These are phyloP conservation scores for Melastoma malabathricum DNA, from an alignment of 345 rosid species.

Conservation along the genomic window DNA sequence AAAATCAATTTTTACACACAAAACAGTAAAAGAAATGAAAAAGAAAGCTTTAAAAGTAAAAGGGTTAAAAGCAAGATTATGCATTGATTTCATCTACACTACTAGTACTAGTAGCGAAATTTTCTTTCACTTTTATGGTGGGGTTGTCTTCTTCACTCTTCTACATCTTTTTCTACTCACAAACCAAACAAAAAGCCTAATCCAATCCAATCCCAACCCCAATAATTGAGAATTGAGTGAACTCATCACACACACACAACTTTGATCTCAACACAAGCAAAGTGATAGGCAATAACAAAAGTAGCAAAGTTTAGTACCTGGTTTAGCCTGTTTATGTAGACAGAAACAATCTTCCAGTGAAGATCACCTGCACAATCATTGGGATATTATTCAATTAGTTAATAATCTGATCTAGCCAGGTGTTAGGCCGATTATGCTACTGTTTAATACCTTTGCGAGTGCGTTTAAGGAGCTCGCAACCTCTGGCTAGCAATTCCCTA, in stretches of 20 bases:
- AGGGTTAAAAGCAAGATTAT: constrained; percentile 2
- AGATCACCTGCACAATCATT: constrained; percentile 60
- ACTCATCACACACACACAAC: neutral
- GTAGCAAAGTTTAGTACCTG: constrained; percentile 35
- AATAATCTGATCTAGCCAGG: too few species aligned
- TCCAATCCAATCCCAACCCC: constrained; percentile 22
- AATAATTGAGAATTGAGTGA: constrained; percentile 21
- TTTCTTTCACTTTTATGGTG: constrained; percentile 18
- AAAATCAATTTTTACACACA: neutral
- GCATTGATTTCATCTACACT: constrained; percentile 21
- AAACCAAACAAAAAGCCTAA: constrained; percentile 9
- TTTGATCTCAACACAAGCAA: too few species aligned
- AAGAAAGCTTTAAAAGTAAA: neutral
- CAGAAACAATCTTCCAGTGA: constrained; percentile 89
- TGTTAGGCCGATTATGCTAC: too few species aligned
- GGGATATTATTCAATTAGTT: neutral
- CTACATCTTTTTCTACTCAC: constrained; percentile 15
- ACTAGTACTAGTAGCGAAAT: neutral
- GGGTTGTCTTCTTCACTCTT: constrained; percentile 7
- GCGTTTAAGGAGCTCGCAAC: constrained; percentile 87
- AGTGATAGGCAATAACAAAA: constrained; percentile 4
- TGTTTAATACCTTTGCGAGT: constrained; percentile 64
- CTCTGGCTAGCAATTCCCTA: constrained; percentile 81
- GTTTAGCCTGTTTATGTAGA: constrained; percentile 64
- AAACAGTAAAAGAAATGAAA: neutral